Conservation (phyloP, 78 protist species). For the slime mould (Dictyostelium discoideum) region DNA sequence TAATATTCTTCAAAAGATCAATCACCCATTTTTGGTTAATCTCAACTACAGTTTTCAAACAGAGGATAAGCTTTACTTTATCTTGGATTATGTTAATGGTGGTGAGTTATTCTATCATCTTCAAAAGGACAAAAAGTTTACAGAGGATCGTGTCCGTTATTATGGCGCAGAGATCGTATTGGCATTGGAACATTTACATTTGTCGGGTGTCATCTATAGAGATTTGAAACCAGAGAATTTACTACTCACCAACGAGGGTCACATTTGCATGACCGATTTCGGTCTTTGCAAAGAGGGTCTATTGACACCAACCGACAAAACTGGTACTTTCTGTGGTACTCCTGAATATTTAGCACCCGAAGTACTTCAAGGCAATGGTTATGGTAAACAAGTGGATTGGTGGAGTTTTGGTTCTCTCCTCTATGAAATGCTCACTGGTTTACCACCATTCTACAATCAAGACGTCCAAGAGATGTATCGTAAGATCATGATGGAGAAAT, state of each 20-base stretch:
- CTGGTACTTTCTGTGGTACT: constrained; percentile 98
- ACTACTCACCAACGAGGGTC: constrained; percentile 89
- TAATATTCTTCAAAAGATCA: constrained; percentile 81
- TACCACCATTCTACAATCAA: constrained; percentile 89
- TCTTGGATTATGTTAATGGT: constrained; percentile 92
- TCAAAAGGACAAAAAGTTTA: constrained; percentile 87
- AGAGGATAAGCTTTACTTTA: constrained; percentile 92
- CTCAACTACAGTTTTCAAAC: constrained; percentile 96
- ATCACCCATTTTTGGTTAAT: constrained; percentile 93
- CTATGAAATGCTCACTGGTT: constrained; percentile 92
- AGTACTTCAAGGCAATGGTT: constrained; percentile 89
- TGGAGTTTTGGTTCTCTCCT: constrained; percentile 96
- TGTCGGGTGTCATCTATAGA: constrained; percentile 91
- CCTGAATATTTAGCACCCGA: constrained; percentile 97
- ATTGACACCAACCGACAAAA: constrained; percentile 33
- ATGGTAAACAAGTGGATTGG: constrained; percentile 95
- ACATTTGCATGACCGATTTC: constrained; percentile 95
- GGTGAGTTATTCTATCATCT: constrained; percentile 95
- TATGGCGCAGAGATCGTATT: constrained; percentile 94
- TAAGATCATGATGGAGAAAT: constrained; percentile 79
- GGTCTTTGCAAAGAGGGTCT: constrained; percentile 91
- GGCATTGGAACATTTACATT: constrained; percentile 94
- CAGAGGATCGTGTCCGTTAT: constrained; percentile 86
- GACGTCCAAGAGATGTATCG: constrained; percentile 87
- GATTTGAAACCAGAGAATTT: constrained; percentile 93